Conservation (phyloP, 73 alveolate genomes). For the Paramecium primaurelia region DNA sequence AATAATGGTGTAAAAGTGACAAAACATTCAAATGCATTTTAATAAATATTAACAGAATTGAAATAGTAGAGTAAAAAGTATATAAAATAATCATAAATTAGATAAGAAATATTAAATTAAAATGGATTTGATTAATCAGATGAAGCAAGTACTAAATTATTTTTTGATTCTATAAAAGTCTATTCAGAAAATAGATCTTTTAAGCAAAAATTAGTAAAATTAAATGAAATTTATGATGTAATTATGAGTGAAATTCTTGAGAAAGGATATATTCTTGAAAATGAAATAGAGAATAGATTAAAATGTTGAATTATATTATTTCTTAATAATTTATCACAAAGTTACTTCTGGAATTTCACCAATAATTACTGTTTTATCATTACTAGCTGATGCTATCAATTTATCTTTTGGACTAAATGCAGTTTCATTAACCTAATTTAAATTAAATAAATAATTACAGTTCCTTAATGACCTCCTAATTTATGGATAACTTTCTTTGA, state of each 20-base stretch:
- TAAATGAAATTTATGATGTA: not conserved
- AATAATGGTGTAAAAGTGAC: not conserved
- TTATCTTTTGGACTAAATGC: slow-evolving; percentile 84
- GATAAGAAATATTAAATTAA: not conserved
- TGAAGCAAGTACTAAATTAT: not conserved
- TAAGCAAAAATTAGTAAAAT: not conserved
- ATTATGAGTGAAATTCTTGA: not conserved
- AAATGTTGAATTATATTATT: not conserved
- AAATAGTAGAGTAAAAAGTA: slow-evolving; percentile 1
- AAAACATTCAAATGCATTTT: not conserved
- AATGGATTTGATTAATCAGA: not conserved
- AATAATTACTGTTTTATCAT: slow-evolving; percentile 86
- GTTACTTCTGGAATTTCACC: slow-evolving; percentile 72
- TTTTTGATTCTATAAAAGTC: not conserved
- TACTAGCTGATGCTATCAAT: slow-evolving; percentile 82
- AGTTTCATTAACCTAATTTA: slow-evolving; percentile 73
- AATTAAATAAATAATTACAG: slow-evolving; percentile 42
- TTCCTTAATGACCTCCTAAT: slow-evolving; percentile 93
- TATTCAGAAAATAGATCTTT: not conserved
- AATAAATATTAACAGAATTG: not conserved
- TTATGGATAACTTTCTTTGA: slow-evolving; percentile 75
- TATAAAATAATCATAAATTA: not conserved
- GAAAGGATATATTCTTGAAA: not conserved
- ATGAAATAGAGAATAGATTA: not conserved
- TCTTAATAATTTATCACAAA: slow-evolving; percentile 9